Base-by-base conservation (phyloP, 805 yeast species). In the Zygosaccharomyces kombuchaensis region DNA sequence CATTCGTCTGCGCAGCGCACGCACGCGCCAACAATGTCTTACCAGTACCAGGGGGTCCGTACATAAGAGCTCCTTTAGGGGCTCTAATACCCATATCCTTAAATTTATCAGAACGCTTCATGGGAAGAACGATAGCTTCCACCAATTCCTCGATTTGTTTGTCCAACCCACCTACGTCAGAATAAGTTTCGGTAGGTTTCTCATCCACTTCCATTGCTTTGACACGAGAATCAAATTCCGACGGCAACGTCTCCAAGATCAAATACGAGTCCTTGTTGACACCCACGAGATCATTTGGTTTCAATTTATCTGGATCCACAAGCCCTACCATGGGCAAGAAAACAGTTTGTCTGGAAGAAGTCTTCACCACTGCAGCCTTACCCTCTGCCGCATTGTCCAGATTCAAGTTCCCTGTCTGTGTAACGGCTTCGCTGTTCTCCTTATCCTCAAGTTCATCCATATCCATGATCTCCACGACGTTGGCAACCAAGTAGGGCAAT, bases 21-120 rank as follows among this genome's bases (percentile, higher is more conserved):
- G 99, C 99, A 66, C 96, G 82, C 8, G 99, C 99, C 55, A 93
- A 75, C 50, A 93, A 73, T 1, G 99, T 93, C 70, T 93, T 93
- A 67, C 99, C 99, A 1, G 99, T 93, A 67, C 99, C 99, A 44
- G 99, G 99, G 7, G 99, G 98, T 30, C 99, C 99, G 65, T 93
- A 93, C 90, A 93, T 88, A 44, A 93, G 75, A 3, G 96, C 98
- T 66, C 99, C 99, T 67, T 93, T 93, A 48, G 99, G 99, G 12
- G 99, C 95, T 65, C 87, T 91, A 63, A 93, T 90, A 46, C 99
- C 99, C 69, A 93, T 74, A 48, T 81, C 81, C 63, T 87, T 87
- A 73, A 93, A 91, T 70, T 93, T 91, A 45, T 93, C 99, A 19
- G 96, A 95, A 67, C 93, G 96, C 68, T 90, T 91, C 96, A 93